Evolutionary conservation across 2,329 filamentous ascomycete species (phyloP).

Genomic region (Pseudophaeomoniella oleicola): DNA sequence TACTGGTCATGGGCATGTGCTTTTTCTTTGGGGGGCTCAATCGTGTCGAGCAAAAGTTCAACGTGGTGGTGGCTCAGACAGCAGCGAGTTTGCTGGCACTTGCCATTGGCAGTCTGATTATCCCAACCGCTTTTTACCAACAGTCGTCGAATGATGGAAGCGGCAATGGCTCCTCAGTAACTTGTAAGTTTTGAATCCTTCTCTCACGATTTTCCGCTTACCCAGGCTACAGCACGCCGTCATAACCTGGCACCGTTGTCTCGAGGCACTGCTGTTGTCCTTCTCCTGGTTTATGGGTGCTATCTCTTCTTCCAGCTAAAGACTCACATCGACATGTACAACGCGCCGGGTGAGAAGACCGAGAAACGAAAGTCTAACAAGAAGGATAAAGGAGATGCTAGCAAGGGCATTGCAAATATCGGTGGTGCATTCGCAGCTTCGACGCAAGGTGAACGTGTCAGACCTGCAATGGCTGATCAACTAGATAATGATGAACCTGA

Average conservation of each 20-base stretch:
- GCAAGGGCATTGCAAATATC: slow-evolving; percentile 36
- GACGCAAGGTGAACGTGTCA: slow-evolving; percentile 33
- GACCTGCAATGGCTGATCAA: slow-evolving; percentile 21
- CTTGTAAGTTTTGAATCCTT: too few species aligned
- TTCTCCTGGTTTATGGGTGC: slow-evolving; percentile 67
- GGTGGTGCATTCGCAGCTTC: slow-evolving; percentile 36
- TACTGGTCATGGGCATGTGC: slow-evolving; percentile 83
- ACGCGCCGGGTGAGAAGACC: slow-evolving; percentile 34
- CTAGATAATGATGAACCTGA: slow-evolving; percentile 57
- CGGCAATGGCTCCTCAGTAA: neutral
- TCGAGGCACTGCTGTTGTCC: slow-evolving; percentile 51
- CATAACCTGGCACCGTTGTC: slow-evolving; percentile 7
- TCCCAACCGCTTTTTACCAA: slow-evolving; percentile 45
- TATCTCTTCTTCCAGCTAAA: slow-evolving; percentile 88
- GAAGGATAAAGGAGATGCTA: slow-evolving; percentile 34
- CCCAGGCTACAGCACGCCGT: neutral
- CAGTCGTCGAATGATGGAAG: neutral
- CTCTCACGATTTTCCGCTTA: too few species aligned
- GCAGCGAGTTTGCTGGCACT: slow-evolving; percentile 68
- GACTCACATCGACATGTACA: slow-evolving; percentile 70
- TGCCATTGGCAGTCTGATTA: slow-evolving; percentile 67
- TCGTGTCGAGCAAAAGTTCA: slow-evolving; percentile 73
- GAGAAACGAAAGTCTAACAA: slow-evolving; percentile 21
- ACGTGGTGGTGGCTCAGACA: slow-evolving; percentile 80
- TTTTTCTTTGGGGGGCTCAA: slow-evolving; percentile 78